A percentile compares a stretch with the other conserved stretches of the same genome.
Conservation (phyloP, 2,329 filamentous ascomycete genomes). For the Talaromyces pinophilus region DNA sequence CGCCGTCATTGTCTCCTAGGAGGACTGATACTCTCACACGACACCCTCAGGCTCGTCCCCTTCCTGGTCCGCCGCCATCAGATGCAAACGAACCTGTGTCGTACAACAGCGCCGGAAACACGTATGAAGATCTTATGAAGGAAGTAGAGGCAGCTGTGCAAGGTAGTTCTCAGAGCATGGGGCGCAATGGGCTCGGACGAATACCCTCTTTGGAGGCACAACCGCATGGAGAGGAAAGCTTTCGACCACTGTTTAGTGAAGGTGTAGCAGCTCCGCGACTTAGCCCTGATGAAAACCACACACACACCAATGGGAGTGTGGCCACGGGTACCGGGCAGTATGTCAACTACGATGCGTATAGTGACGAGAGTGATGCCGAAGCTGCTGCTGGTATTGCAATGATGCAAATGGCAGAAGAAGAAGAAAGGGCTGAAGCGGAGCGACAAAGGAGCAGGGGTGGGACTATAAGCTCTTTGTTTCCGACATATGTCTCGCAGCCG, state of each 20-base stretch:
- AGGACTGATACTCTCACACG: constrained; percentile 56
- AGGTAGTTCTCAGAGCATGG: constrained; percentile 22
- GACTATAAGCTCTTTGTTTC: constrained; percentile 55
- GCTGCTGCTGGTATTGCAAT: constrained; percentile 81
- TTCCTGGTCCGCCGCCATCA: constrained; percentile 57
- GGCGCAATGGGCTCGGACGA: constrained; percentile 1
- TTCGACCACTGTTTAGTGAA: constrained; percentile 23
- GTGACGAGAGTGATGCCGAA: constrained; percentile 84
- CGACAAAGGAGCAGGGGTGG: constrained; percentile 54
- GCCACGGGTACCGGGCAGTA: constrained; percentile 48
- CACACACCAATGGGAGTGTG: constrained; percentile 52
- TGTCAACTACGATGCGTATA: constrained; percentile 52
- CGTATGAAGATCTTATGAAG: constrained; percentile 59
- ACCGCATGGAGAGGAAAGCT: constrained; percentile 24
- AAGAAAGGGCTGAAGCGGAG: constrained; percentile 62
- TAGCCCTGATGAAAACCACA: constrained; percentile 48
- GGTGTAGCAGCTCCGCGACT: constrained; percentile 27
- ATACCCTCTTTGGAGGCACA: constrained; percentile 8
- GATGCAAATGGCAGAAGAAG: constrained; percentile 78
- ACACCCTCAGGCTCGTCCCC: constrained; percentile 59
- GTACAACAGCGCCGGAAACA: constrained; percentile 29
- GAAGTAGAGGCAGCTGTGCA: constrained; percentile 58
- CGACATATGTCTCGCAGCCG: constrained; percentile 43
- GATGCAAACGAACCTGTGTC: constrained; percentile 42
- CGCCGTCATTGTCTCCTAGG: constrained; percentile 52